Percentiles rank a stretch among this genome's conserved stretches.
Conservation (phyloP, 2,329 filamentous ascomycete genomes). For the Rasamsonia emersonii region DNA sequence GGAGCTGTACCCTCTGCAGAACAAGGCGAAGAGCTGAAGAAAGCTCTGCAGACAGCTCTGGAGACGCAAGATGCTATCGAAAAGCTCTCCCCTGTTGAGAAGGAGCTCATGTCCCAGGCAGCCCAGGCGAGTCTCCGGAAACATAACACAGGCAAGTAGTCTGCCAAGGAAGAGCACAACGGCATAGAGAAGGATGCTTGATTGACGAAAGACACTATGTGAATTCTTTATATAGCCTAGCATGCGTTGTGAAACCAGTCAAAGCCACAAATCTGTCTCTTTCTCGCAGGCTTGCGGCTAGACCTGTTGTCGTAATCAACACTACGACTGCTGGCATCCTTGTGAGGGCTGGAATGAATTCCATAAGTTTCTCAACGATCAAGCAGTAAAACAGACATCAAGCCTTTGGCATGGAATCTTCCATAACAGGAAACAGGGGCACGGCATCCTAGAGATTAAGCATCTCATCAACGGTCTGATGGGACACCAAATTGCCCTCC, state of each 20-base stretch:
- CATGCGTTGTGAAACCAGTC: not conserved
- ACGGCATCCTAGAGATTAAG: constrained; percentile 10
- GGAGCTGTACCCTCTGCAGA: constrained; percentile 3
- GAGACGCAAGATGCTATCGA: constrained; percentile 2
- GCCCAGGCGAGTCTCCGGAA: constrained; percentile 1
- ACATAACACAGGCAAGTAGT: not conserved
- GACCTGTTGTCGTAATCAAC: not conserved
- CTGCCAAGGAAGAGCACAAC: no score
- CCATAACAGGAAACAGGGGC: not conserved
- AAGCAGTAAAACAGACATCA: no score
- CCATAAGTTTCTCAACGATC: not conserved
- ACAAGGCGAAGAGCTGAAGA: constrained; percentile 3
- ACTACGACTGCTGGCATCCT: no score
- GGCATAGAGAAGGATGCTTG: not conserved
- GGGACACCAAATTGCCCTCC: constrained; percentile 12
- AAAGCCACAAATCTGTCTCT: not conserved
- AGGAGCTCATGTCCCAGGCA: constrained; percentile 3
- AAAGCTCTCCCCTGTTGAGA: constrained; percentile 2
- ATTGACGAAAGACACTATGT: no score
- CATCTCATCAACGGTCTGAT: constrained; percentile 16
- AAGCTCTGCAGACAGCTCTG: constrained; percentile 1
- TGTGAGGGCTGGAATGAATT: no score
- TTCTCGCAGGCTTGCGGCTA: not conserved
- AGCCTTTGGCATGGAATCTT: no score
- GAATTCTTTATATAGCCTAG: not conserved